Base-by-base conservation (phyloP, 2,329 filamentous ascomycete species). In the Paecilomyces fulvus region DNA sequence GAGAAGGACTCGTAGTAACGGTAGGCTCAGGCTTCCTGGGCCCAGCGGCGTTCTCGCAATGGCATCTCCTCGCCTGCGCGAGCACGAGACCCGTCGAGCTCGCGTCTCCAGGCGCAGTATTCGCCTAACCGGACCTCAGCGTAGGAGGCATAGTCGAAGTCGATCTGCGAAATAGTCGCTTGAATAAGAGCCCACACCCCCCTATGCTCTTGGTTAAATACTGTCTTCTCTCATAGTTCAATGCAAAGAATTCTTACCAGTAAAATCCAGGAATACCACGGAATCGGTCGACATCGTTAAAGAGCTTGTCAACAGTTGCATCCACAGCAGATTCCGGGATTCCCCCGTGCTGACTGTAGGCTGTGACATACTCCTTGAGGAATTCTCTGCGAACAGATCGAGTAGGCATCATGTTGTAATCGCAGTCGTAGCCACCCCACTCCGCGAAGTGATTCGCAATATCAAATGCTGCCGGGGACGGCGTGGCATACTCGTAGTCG, bases 401-500 rank as follows among this genome's bases (percentile, higher is more conserved):
- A 1, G 89, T 94, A 4, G 94, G 94, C 56, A 97, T 81, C 63
- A 87, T 86, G 65, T 77, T 83, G 76, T 89, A 92, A 73, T 97
- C 91, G 78, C 94, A 99, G 65, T 95, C 90, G 68, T 96, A 96
- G 56, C 94, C 94, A 58, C 88, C 92, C 92, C 94, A 99, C 76
- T 99, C 94, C 51, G 94, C 91, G 70, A 99, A 96, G 78, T 99
- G 94, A 76, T 99, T 99, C 53, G 92, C 88, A 64, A 99, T 86
- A 71, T 99, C 94, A 74, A 99, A 99, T 1, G 92, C 92, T 3
- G 92, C 91, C 1, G 92, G 92, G 0, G 92, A 92, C 2, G 94
- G 92, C 3, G 90, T 94, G 12, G 92, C 91, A 73, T 99, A 99
- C 73, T 99, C 94, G 77, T 97, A 99, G 75, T 99, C 94, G 71